These are phyloP conservation scores for Dryas octopetala DNA, from an alignment of 306 rosid genomes.

Conservation along the genomic window DNA sequence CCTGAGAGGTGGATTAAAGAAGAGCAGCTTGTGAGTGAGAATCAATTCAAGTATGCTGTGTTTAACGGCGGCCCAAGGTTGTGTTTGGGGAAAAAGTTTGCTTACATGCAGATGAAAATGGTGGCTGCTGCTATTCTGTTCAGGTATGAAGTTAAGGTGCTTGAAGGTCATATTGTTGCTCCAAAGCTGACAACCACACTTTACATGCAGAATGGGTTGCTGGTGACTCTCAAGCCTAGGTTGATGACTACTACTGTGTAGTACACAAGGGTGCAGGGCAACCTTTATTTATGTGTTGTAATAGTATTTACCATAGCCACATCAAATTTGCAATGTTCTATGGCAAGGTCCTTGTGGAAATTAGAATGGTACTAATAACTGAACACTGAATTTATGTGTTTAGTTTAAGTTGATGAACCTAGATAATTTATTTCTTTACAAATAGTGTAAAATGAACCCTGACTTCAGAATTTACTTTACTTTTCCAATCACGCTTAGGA, in stretches of 20 bases:
- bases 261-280: neutral
- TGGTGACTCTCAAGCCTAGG: conserved; percentile 40
- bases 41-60: conserved; percentile 41
- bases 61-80: conserved; percentile 52
- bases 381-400: no score
- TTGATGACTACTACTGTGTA: neutral
- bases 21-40: conserved; percentile 25
- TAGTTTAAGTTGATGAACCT: no score
- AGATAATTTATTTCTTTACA: no score
- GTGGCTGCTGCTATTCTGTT: conserved; percentile 38
- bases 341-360: no score
- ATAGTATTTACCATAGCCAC: no score
- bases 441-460: no score
- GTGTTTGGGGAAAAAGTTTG: conserved; percentile 50
- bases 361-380: no score
- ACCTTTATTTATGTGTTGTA: no score
- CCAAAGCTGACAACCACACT: conserved; percentile 45
- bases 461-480: no score
- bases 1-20: conserved; percentile 52
- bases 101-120: conserved; percentile 52
- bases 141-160: conserved; percentile 38
- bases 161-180: conserved; percentile 32
- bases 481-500: neutral
- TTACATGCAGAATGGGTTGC: conserved; percentile 43
- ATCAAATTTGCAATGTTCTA: no score